A percentile compares a stretch with the other conserved stretches of the same genome.
These are phyloP conservation scores for Monilinia polystroma DNA, from an alignment of 2,329 filamentous ascomycete genomes.

Conservation along the genomic window DNA sequence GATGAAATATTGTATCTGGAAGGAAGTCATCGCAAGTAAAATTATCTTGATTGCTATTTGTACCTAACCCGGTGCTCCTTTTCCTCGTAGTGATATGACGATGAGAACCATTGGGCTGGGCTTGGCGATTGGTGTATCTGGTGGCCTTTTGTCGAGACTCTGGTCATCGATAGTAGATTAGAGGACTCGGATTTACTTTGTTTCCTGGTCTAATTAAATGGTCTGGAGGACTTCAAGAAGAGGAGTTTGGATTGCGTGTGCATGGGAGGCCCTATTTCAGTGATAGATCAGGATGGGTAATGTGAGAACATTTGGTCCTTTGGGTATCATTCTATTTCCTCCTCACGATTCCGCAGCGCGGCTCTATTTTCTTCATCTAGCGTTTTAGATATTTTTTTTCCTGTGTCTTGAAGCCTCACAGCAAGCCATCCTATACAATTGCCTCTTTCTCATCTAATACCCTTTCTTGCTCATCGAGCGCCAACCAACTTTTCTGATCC, in stretches of 20 bases:
- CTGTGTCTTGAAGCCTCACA: background rate
- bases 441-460: background rate
- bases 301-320: background rate
- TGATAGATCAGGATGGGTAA: background rate
- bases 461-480: background rate
- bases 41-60: no score
- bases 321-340: conserved; percentile 8
- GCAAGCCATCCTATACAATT: background rate
- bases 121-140: no score
- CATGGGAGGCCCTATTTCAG: background rate
- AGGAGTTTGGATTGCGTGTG: background rate
- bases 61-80: no score
- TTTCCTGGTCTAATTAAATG: no score
- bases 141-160: no score
- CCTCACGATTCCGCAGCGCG: background rate
- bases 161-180: no score
- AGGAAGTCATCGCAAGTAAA: no score
- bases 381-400: accelerated
- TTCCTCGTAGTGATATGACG: no score
- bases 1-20: no score
- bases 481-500: background rate
- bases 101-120: no score
- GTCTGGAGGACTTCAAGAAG: background rate
- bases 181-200: background rate
- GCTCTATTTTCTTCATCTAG: background rate